Percentiles rank a stretch among this genome's conserved stretches.
These are phyloP conservation scores for Hura crepitans DNA, from an alignment of 441 rosid genomes.

Conservation along the genomic window DNA sequence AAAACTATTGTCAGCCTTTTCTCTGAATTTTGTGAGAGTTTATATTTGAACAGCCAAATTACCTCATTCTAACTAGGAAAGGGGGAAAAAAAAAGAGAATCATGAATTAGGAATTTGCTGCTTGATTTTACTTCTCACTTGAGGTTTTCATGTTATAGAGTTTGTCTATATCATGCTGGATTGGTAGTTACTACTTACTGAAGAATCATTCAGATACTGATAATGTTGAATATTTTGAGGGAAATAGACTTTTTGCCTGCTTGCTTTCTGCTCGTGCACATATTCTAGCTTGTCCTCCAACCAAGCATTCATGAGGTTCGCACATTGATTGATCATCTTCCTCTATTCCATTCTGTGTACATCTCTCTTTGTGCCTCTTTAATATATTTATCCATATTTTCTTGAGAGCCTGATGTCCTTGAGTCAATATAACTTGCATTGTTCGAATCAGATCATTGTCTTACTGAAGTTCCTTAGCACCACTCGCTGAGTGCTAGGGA, in stretches of 20 bases:
- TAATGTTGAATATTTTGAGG: neutral
- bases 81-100: neutral
- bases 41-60: neutral
- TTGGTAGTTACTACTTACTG: neutral
- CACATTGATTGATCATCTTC: neutral
- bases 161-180: neutral
- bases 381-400: neutral
- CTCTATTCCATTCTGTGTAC: neutral
- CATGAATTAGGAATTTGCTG: neutral
- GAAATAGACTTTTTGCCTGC: neutral
- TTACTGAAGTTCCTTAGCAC: neutral
- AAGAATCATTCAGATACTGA: neutral
- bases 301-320: too few species aligned
- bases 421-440: neutral
- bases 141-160: neutral
- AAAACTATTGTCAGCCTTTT: conserved; percentile 1
- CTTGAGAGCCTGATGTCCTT: neutral
- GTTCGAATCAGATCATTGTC: neutral
- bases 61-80: neutral
- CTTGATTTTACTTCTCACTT: neutral
- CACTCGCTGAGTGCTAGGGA: neutral
- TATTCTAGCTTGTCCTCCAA: too few species aligned
- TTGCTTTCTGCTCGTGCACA: too few species aligned
- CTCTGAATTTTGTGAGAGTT: neutral
- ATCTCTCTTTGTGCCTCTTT: neutral